Evolutionary conservation across 1,284 basidiomycete genomes (phyloP).

Genomic region (Boletus subluridellus): DNA sequence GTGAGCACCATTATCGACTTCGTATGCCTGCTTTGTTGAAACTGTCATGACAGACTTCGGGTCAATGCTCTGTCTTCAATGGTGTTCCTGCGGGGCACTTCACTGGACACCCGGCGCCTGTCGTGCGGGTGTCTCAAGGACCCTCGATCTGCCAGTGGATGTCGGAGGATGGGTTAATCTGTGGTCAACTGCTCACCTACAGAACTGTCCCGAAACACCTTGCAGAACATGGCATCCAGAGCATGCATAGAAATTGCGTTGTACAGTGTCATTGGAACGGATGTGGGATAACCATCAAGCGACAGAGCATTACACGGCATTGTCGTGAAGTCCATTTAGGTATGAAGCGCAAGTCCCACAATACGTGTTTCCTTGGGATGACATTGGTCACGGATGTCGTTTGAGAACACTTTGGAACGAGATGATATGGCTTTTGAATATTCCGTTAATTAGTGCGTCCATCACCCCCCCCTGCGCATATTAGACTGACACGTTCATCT

Average conservation of each 20-base stretch:
- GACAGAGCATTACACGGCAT: constrained; percentile 13
- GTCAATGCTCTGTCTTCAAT: not conserved
- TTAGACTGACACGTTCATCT: not conserved
- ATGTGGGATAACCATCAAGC: constrained; percentile 6
- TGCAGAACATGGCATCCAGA: constrained; percentile 12
- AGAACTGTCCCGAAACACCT: constrained; percentile 13
- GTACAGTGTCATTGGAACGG: constrained; percentile 16
- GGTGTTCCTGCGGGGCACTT: not conserved
- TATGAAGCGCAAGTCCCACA: constrained; percentile 8
- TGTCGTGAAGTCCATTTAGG: constrained; percentile 18
- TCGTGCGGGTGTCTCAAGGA: not conserved
- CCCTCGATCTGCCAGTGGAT: constrained; percentile 12
- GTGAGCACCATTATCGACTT: constrained; percentile 6
- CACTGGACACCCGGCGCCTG: not conserved
- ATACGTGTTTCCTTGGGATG: not conserved
- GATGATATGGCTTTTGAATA: not conserved
- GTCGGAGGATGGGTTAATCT: not conserved
- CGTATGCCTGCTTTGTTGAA: not conserved
- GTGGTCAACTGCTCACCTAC: constrained; percentile 4
- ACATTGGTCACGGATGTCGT: not conserved
- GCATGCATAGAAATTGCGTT: not conserved
- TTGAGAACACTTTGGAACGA: not conserved
- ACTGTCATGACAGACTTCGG: not conserved
- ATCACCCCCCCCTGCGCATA: too few species aligned
- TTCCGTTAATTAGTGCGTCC: not conserved